These are phyloP conservation scores for Malania oleifera DNA, from an alignment of 164 flowering plant genomes.

Conservation along the genomic window DNA sequence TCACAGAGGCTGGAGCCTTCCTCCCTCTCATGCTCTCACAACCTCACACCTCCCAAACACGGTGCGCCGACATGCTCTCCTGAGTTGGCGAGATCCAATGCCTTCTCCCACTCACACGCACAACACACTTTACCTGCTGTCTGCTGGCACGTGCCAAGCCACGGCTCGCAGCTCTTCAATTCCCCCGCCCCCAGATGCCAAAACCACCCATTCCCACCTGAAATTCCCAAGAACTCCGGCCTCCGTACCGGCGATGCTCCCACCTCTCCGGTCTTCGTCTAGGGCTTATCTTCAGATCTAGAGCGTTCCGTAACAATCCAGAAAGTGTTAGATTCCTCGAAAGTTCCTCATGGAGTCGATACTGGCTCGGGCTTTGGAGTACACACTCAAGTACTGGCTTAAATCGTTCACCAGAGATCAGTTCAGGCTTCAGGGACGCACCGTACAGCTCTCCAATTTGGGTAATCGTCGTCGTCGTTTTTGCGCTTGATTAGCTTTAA, in stretches of 20 bases:
- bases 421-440: slow-evolving; percentile 86
- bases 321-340: slow-evolving; percentile 5
- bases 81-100: too few species aligned
- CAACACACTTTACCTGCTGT: too few species aligned
- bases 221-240: background rate
- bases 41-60: too few species aligned
- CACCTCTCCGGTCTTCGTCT: background rate
- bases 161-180: background rate
- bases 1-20: too few species aligned
- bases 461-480: slow-evolving; percentile 28
- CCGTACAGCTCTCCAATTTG: slow-evolving; percentile 85
- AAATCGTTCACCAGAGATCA: slow-evolving; percentile 94
- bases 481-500: background rate
- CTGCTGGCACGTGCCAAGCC: background rate
- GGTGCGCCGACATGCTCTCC: too few species aligned
- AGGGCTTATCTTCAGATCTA: background rate
- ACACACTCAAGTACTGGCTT: slow-evolving; percentile 94
- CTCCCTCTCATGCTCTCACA: too few species aligned
- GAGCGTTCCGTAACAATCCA: background rate
- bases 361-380: slow-evolving; percentile 83
- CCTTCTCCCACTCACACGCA: too few species aligned
- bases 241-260: background rate
- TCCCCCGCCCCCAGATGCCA: background rate
- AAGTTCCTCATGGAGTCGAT: slow-evolving; percentile 72
- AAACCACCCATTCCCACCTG: background rate